phyloP scores from a whole-genome alignment of 495 filamentous ascomycete species.

The Poronia punctata region DNA sequence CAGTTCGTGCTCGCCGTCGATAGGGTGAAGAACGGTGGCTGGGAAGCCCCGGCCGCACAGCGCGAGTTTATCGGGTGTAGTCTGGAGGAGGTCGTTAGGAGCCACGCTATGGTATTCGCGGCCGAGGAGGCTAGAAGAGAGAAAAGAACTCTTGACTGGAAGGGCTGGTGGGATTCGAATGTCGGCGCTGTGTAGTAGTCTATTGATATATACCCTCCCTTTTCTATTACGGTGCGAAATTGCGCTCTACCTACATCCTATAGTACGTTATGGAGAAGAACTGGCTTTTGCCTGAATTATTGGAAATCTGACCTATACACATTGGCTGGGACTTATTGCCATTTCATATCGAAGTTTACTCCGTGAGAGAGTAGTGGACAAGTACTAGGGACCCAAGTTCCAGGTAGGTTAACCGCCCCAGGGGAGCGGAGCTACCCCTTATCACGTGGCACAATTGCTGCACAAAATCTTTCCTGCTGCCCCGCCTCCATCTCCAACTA shows the following conservation, averaged over 20 bases:
- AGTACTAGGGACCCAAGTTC: not conserved
- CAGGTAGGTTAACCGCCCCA: slow-evolving; percentile 4
- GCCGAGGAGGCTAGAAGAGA: slow-evolving; percentile 76
- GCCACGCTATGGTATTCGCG: slow-evolving; percentile 90
- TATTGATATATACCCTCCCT: too few relatives aligned
- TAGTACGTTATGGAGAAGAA: too few relatives aligned
- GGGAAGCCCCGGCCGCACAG: slow-evolving; percentile 68
- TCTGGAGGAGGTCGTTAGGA: slow-evolving; percentile 75
- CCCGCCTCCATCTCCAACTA: too few relatives aligned
- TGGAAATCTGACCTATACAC: too few relatives aligned
- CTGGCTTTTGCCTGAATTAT: too few relatives aligned
- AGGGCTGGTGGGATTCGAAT: slow-evolving; percentile 66
- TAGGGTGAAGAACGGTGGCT: slow-evolving; percentile 63
- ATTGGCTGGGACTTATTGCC: too few relatives aligned
- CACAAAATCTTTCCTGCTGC: slow-evolving; percentile 8
- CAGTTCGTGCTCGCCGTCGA: slow-evolving; percentile 78
- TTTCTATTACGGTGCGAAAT: too few relatives aligned
- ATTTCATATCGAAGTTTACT: too few relatives aligned
- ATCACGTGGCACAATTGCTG: slow-evolving; percentile 12
- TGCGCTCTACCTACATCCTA: too few relatives aligned
- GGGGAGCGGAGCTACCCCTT: slow-evolving; percentile 5
- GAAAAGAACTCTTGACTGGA: slow-evolving; percentile 67
- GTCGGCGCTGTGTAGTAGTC: slow-evolving; percentile 23
- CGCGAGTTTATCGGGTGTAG: slow-evolving; percentile 67
- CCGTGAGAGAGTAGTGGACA: too few relatives aligned